Base-by-base conservation (phyloP, 495 filamentous ascomycete species). In the Tricharina praecox region DNA sequence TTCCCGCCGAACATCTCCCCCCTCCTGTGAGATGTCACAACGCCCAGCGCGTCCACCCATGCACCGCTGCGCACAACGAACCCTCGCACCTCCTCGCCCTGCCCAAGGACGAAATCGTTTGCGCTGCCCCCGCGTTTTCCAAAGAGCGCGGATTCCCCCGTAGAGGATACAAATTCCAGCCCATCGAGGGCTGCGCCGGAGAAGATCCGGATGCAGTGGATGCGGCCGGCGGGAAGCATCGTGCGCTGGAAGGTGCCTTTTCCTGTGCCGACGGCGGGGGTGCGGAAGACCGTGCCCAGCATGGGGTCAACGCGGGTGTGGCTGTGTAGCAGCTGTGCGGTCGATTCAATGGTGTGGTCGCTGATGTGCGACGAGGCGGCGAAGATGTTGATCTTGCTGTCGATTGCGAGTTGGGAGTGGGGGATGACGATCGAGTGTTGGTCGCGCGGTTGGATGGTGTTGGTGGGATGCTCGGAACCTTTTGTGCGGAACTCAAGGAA, bases 101-200 rank as follows among this genome's bases (percentile, higher is more conserved):
- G 43, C 26, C 19, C 10, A 9, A 46, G 13, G 11, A 23, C 13
- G 13, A 46, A 33, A 19, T 33, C 43, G 5, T 7, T 18, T 28
- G 10, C 13, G 10, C 43, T 21, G 9, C 43, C 43, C 13, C 43
- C 43, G n/a, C 43, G 25, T 13, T 9, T 33, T 11, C 43, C 43
- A 35, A 46, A 46, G 15, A 46, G 20, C 43, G 24, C 43, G 24
- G 1, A 1, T 7, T 19, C 15, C 4, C 24, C 43, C 4, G 3
- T 21, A 5, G 20, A 11, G 9, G 43, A 15, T 20, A 46, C 33
- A 19, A 46, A 46, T 19, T 46, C 43, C 9, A 46, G 3, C 10
- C 43, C 43, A 19, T 46, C 43, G 18, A 46, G 43, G 10, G 43
- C 25, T 3, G 43, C 28, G 24, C 43, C 43, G 28, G 25, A 34